Base-by-base conservation (phyloP, 768 basidiomycete genomes). In the Phaffia tasmanica region DNA sequence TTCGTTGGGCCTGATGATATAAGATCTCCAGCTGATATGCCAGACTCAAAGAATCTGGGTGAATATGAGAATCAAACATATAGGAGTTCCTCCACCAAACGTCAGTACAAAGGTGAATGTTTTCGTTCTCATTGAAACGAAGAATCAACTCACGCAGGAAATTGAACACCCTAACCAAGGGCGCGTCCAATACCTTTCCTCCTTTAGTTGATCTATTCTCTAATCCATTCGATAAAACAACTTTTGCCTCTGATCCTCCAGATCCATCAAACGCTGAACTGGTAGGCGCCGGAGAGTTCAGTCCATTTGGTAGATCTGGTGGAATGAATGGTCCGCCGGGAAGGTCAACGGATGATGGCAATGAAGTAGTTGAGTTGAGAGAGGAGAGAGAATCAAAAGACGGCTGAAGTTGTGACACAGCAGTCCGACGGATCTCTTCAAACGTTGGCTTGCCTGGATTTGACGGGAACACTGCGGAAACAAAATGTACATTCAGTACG, bases 21-120 rank as follows among this genome's bases (percentile, higher is more conserved):
- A 97, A 76, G 69, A 91, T 87, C 76, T 92, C 93, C 19, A 97
- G 81, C 72, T 94, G 92, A 76, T 95, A 95, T 1, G 88, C 86
- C 67, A 95, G 76, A 1, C 89, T 88, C 83, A 92, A 88, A 80
- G 89, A 86, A 74, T 92, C 90, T 93, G 69, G 7, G 19, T 32
- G 7, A 32, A 35, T 18, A 19, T 11, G 60, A 30, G 21, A n/a
- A 30, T 57, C 29, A 9, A 4, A 2, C 68, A 29, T 61, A 70
- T 32, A 71, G 62, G 54, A 64, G 51, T 58, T 64, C 57, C 62
- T 18, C 23, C 11, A 42, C 47, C 11, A 55, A n/a, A 18, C 50
- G 48, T 63, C n/a, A 29, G 6, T 56, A 42, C n/a, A 53, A n/a
- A 57, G 62, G 47, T 46, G 9, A 8, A 19, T 27, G 49, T 30